Percentiles rank a stretch among this genome's conserved stretches.
Evolutionary conservation across 768 basidiomycete species (phyloP).

Genomic region (Clathrus columnatus): DNA sequence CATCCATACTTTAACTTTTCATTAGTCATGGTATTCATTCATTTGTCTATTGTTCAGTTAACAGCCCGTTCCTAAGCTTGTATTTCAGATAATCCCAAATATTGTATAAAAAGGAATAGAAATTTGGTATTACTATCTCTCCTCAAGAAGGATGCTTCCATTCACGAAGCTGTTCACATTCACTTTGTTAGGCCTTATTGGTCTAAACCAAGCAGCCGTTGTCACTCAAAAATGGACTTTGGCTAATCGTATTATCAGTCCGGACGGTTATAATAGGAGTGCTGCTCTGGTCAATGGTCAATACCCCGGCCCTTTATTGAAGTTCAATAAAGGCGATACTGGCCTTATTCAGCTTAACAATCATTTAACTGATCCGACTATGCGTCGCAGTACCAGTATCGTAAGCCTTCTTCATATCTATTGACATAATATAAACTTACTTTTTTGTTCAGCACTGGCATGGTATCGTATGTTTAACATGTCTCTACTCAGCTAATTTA

Average conservation of each 20-base stretch:
- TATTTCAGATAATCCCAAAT: too few relatives aligned
- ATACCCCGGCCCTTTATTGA: slow-evolving; percentile 43
- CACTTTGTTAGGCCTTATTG: background rate
- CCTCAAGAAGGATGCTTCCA: background rate
- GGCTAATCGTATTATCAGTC: slow-evolving; percentile 25
- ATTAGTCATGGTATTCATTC: too few relatives aligned
- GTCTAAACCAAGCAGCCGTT: background rate
- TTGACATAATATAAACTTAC: background rate
- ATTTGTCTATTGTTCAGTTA: too few relatives aligned
- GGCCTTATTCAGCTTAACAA: slow-evolving; percentile 38
- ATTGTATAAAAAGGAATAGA: too few relatives aligned
- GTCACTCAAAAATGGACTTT: slow-evolving; percentile 1
- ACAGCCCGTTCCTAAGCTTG: too few relatives aligned
- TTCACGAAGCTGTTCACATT: background rate
- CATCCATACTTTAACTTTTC: too few relatives aligned
- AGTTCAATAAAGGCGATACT: slow-evolving; percentile 29
- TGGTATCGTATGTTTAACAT: slow-evolving; percentile 2
- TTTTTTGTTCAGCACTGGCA: slow-evolving; percentile 7
- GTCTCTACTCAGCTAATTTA: background rate
- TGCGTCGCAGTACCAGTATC: slow-evolving; percentile 43
- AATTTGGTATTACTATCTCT: too few relatives aligned
- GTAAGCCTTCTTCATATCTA: slow-evolving; percentile 25
- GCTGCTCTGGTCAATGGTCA: slow-evolving; percentile 37
- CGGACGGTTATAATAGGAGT: slow-evolving; percentile 42
- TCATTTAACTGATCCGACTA: slow-evolving; percentile 33